Base-by-base conservation (phyloP, 768 basidiomycete genomes). In the Tephrocybe sp. region DNA sequence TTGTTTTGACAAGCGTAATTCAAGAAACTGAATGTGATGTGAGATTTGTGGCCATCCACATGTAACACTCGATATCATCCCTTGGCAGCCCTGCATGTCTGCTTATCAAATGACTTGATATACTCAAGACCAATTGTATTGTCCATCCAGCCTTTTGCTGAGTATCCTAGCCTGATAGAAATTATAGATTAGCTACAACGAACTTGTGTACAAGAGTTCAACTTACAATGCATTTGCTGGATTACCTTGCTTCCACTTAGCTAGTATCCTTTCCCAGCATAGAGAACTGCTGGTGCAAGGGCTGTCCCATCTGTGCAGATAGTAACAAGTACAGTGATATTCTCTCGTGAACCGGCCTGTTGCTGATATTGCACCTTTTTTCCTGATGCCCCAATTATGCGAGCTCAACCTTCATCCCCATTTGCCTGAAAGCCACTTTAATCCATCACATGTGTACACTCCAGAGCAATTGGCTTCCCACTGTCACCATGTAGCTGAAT, bases 41-140 rank as follows among this genome's bases (percentile, higher is more conserved):
- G 76, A 1, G 71, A 76, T 40, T 53, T 61, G 50, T 77, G 76
- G 1, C 75, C 71, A 62, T 77, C 71, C 9, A 75, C 49, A 27
- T 71, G 32, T 7, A 77, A 60, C 24, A 72, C 56, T 9, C 64
- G 44, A 4, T 58, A 53, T 9, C 46, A 15, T 5, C 69, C 69
- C 11, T 31, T 44, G 5, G 70, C 69, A 44, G 71, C 71, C 37
- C 62, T 64, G 12, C 47, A 21, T 21, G 71, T 76, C 48, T 64
- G 44, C n/a, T 1, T 46, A 24, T 75, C 64, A 49, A 75, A 74
- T 37, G 42, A 47, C 35, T 57, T 50, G 4, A 67, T 49, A 62
- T 63, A 69, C 11, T 61, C 38, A 5, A 37, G 9, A 5, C 50
- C 57, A 42, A 65, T 48, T 16, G 60, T 55, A 19, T 52, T 43